Conservation (phyloP, 2,329 filamentous ascomycete genomes). For the Didymella segeticola region DNA sequence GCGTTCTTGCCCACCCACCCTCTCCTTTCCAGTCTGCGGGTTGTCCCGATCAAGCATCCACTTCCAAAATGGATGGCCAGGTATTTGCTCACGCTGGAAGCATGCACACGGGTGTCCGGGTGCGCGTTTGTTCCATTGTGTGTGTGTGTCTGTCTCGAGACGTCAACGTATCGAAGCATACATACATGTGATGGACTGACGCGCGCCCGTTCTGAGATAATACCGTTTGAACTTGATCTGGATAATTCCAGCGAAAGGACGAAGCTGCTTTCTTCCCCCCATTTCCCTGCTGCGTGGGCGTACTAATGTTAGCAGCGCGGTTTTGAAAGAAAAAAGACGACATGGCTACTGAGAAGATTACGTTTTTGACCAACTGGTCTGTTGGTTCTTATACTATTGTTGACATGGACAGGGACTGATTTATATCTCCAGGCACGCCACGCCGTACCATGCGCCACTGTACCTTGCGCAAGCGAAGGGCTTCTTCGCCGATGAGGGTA, state of each 20-base stretch:
- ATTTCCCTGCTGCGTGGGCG: slow-evolving; percentile 33
- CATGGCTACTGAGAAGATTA: slow-evolving; percentile 86
- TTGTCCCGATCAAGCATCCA: slow-evolving; percentile 12
- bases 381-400: neutral
- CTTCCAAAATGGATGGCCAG: slow-evolving; percentile 10
- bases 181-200: slow-evolving; percentile 84
- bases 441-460: slow-evolving; percentile 79
- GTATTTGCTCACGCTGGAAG: slow-evolving; percentile 24
- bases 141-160: slow-evolving; percentile 66
- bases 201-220: slow-evolving; percentile 73
- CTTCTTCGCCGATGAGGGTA: slow-evolving; percentile 76
- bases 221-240: slow-evolving; percentile 96
- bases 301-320: slow-evolving; percentile 29
- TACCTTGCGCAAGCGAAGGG: slow-evolving; percentile 80
- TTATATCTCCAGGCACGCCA: slow-evolving; percentile 71
- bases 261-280: slow-evolving; percentile 73
- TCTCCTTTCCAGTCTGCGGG: neutral
- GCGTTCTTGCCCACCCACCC: no score
- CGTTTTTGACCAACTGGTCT: slow-evolving; percentile 84
- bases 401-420: slow-evolving; percentile 5
- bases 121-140: slow-evolving; percentile 29
- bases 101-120: slow-evolving; percentile 53
- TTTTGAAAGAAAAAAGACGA: slow-evolving; percentile 59
- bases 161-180: slow-evolving; percentile 74
- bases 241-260: slow-evolving; percentile 99